These are phyloP conservation scores for Sporodiniella umbellata DNA, from an alignment of 371 early-diverging fungal genomes.

Conservation along the genomic window DNA sequence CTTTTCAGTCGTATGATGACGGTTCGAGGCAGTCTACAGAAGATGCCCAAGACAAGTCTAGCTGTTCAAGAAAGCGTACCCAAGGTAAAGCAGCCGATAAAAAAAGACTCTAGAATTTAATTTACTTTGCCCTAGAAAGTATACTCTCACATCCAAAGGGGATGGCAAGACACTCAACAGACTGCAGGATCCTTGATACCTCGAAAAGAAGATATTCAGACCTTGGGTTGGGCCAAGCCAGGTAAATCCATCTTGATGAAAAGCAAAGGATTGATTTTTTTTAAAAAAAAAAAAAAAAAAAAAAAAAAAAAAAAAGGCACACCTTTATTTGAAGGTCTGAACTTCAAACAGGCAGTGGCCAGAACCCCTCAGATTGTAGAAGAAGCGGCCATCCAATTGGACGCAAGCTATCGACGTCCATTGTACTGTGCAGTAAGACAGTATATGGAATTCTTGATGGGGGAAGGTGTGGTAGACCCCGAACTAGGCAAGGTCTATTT, in stretches of 20 bases:
- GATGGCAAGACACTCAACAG: conserved; percentile 50
- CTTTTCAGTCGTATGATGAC: conserved; percentile 58
- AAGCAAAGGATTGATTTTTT: not conserved
- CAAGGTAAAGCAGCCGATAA: conserved; percentile 33
- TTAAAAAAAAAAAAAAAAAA: not conserved
- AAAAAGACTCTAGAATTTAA: not conserved
- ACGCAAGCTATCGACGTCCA: conserved; percentile 42
- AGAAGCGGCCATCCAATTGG: conserved; percentile 46
- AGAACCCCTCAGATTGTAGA: conserved; percentile 64
- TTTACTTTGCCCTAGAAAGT: conserved; percentile 49
- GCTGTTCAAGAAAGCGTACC: conserved; percentile 67
- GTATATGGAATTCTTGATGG: conserved; percentile 54
- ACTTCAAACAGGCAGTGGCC: conserved; percentile 62
- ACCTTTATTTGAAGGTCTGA: conserved; percentile 48
- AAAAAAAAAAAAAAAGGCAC: conserved; percentile 17
- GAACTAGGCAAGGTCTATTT: conserved; percentile 51
- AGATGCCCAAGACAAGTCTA: conserved; percentile 70
- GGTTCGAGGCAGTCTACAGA: conserved; percentile 52
- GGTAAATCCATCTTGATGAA: conserved; percentile 23
- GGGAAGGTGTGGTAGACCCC: conserved; percentile 40
- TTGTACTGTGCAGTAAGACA: conserved; percentile 52
- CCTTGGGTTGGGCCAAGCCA: conserved; percentile 61
- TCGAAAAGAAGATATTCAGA: conserved; percentile 50
- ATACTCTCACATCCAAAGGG: conserved; percentile 50
- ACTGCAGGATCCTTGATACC: conserved; percentile 55